phyloP scores from a whole-genome alignment of 2,329 filamentous ascomycete species.

The Pezicula carpinea region DNA sequence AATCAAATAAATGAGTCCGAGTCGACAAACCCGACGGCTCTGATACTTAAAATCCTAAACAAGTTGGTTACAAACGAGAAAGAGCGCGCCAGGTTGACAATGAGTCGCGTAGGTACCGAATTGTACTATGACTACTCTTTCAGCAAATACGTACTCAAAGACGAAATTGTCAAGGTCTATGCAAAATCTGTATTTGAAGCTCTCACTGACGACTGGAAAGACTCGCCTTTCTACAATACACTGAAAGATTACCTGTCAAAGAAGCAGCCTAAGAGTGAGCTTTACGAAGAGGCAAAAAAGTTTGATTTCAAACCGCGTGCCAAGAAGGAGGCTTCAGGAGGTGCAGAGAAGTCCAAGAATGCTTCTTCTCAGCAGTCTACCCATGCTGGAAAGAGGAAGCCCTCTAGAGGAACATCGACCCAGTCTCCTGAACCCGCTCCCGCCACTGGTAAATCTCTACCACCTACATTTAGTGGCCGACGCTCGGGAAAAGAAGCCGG shows the following conservation, averaged over 20 bases:
- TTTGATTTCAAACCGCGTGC: neutral
- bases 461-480: neutral
- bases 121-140: constrained; percentile 6
- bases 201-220: constrained; percentile 4
- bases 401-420: neutral
- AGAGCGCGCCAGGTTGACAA: neutral
- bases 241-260: neutral
- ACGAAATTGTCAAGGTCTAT: constrained; percentile 4
- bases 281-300: neutral
- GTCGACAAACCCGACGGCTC: too few species aligned
- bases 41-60: neutral
- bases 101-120: constrained; percentile 2
- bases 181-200: constrained; percentile 4
- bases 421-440: neutral
- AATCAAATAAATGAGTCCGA: too few species aligned
- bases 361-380: neutral
- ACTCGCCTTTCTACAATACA: constrained; percentile 3
- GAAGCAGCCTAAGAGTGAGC: neutral
- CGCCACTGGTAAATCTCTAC: neutral
- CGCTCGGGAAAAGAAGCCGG: neutral
- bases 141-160: constrained; percentile 1
- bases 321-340: neutral
- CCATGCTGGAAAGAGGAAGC: too few species aligned
- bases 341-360: neutral
- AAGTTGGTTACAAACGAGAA: neutral